Evolutionary conservation across 495 filamentous ascomycete genomes (phyloP).

Genomic region (Lindgomyces ingoldianus): DNA sequence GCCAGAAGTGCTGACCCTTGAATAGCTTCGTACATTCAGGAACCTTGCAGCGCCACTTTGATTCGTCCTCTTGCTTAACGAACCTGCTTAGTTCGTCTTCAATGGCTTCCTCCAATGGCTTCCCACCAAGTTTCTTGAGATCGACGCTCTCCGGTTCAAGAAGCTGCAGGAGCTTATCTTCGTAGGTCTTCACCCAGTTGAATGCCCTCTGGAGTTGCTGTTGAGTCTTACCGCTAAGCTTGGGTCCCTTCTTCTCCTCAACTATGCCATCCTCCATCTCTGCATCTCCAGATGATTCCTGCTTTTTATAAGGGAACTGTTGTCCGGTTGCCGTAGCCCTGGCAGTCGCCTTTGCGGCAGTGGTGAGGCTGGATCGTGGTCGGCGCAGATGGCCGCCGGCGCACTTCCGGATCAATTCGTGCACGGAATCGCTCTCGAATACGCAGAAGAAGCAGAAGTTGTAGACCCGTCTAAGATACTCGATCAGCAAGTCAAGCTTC

Average conservation of each 20-base stretch:
- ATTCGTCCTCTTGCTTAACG: slow-evolving; percentile 95
- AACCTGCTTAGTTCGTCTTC: slow-evolving; percentile 83
- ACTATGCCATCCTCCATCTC: slow-evolving; percentile 55
- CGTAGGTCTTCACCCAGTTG: slow-evolving; percentile 99
- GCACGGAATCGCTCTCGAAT: slow-evolving; percentile 95
- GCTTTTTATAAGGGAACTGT: slow-evolving; percentile 77
- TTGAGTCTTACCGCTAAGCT: slow-evolving; percentile 71
- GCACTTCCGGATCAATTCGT: slow-evolving; percentile 92
- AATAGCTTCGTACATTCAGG: slow-evolving; percentile 95
- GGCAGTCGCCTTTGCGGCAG: slow-evolving; percentile 79
- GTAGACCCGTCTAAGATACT: slow-evolving; percentile 94
- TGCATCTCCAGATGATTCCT: slow-evolving; percentile 58
- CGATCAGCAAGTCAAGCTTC: slow-evolving; percentile 90
- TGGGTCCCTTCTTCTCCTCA: slow-evolving; percentile 60
- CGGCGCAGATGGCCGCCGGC: slow-evolving; percentile 94
- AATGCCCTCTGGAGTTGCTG: slow-evolving; percentile 91
- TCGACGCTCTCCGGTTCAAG: slow-evolving; percentile 87
- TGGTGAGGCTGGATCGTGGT: slow-evolving; percentile 78
- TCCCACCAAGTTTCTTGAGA: slow-evolving; percentile 84
- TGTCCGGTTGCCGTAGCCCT: slow-evolving; percentile 76
- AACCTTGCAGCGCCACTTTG: slow-evolving; percentile 94
- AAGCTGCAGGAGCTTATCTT: slow-evolving; percentile 91
- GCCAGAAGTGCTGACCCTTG: slow-evolving; percentile 95
- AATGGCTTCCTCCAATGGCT: slow-evolving; percentile 78
- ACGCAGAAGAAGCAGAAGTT: slow-evolving; percentile 99